Base-by-base conservation (phyloP, 2,329 filamentous ascomycete genomes). In the Aspergillus terreus region DNA sequence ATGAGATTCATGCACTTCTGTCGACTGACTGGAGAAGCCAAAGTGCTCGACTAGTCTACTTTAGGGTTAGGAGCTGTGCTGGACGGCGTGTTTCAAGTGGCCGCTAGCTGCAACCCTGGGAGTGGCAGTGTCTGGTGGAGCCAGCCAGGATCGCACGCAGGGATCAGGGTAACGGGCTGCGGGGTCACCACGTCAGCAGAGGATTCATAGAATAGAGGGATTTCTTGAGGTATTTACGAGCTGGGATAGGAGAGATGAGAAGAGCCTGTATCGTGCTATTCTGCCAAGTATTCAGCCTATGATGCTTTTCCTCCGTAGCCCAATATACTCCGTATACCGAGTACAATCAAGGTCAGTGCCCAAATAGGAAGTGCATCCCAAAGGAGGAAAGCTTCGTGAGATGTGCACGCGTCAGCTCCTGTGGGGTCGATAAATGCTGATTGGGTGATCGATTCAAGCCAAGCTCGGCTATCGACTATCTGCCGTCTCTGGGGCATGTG, bases 381-480 rank as follows among this genome's bases (percentile, higher is more conserved):
- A 43, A 53, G 30, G 36, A 44, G 47, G 27, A 57, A 55, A 54
- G 55, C 51, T 48, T 51, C 48, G 54, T 50, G 50, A 59, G 58
- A 63, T 59, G 57, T 63, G 64, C 64, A 69, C 66, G 66, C 66
- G 66, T 69, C 64, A 69, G 66, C 65, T 68, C 43, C 17, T 53
- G 53, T 61, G 62, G 62, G 50, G 2, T 54, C 6, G 5, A 1
- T 2, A 1, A 15, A 1, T 19, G 47, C 3, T 60, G 38, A 69
- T 67, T 69, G 66, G 66, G 47, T 56, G 46, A 67, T 66, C 59
- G 46, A n/a, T 11, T 12, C 11, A 27, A 59, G 65, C 66, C 66
- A 69, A 69, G 65, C 53, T 65, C 65, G 66, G 66, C 66, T 69
- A 69, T 69, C 66, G 66, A 69, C 64, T 65, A 69, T 69, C 66